Percentiles rank a stretch among this genome's conserved stretches.
Conservation (phyloP, 148 eudicot genomes). For the Limonium bicolor region DNA sequence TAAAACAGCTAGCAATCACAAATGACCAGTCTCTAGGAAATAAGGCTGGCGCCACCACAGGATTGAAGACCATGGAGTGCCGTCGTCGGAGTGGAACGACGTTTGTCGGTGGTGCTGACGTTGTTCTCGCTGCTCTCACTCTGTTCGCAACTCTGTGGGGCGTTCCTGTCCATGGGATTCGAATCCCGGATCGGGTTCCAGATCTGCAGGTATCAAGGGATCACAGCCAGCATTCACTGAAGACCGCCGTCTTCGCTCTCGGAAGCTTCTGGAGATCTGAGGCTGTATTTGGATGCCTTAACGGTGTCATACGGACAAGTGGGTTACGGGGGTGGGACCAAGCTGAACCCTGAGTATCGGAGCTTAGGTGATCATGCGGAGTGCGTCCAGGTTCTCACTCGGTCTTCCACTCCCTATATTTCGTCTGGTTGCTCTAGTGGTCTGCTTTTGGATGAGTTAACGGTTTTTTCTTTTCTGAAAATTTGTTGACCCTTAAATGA, state of each 20-base stretch:
- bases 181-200: conserved; percentile 54
- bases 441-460: too few species aligned
- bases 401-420: background rate
- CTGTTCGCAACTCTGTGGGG: too few species aligned
- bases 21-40: too few species aligned
- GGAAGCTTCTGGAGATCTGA: conserved; percentile 99
- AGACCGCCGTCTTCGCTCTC: conserved; percentile 70
- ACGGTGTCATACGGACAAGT: conserved; percentile 74
- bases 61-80: conserved; percentile 5
- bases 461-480: too few species aligned
- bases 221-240: conserved; percentile 14
- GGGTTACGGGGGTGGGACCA: conserved; percentile 86
- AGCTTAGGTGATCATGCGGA: conserved; percentile 84
- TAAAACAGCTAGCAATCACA: too few species aligned
- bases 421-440: background rate
- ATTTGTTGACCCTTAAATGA: too few species aligned
- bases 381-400: conserved; percentile 43
- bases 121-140: conserved; percentile 2
- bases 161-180: conserved; percentile 10
- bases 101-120: background rate
- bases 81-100: conserved; percentile 1
- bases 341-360: conserved; percentile 66
- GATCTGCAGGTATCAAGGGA: conserved; percentile 6
- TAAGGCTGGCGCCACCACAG: too few species aligned
- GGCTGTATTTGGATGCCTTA: conserved; percentile 71